A percentile compares a stretch with the other conserved stretches of the same genome.
Evolutionary conservation across 148 eudicot species (phyloP).

Genomic region (Rhododendron griersonianum): DNA sequence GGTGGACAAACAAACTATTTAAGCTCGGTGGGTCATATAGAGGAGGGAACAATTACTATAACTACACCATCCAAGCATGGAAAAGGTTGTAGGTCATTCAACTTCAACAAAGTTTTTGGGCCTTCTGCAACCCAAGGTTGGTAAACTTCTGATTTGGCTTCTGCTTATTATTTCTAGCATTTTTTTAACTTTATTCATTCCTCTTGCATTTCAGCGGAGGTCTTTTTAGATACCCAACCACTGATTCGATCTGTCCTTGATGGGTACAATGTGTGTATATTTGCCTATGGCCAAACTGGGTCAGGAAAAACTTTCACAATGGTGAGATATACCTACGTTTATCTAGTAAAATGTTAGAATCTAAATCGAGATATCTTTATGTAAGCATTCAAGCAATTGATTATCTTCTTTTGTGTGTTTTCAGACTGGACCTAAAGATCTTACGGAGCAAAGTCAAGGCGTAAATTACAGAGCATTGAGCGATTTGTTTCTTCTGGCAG

Average conservation of each 20-base stretch:
- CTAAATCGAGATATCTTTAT: background rate
- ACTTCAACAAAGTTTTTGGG: slow-evolving; percentile 91
- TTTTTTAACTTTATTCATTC: slow-evolving; percentile 17
- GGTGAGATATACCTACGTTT: slow-evolving; percentile 37
- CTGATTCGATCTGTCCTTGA: slow-evolving; percentile 93
- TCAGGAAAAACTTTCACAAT: slow-evolving; percentile 94
- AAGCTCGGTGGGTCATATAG: slow-evolving; percentile 69
- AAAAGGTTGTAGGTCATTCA: slow-evolving; percentile 70
- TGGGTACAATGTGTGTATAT: slow-evolving; percentile 93
- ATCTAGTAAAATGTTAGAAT: background rate
- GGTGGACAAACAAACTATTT: slow-evolving; percentile 44
- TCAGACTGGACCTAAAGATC: slow-evolving; percentile 84
- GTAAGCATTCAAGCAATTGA: slow-evolving; percentile 1
- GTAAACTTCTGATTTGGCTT: slow-evolving; percentile 13
- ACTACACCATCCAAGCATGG: slow-evolving; percentile 72
- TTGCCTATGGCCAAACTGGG: slow-evolving; percentile 98
- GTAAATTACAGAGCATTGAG: slow-evolving; percentile 89
- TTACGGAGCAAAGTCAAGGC: slow-evolving; percentile 82
- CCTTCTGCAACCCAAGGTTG: slow-evolving; percentile 87
- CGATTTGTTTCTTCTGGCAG: slow-evolving; percentile 75
- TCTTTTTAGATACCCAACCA: slow-evolving; percentile 83
- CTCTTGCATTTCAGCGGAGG: slow-evolving; percentile 57
- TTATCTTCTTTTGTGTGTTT: slow-evolving; percentile 12
- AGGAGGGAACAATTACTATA: slow-evolving; percentile 76
- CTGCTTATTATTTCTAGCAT: background rate